Evolutionary conservation across 371 early-diverging fungal genomes (phyloP), one percentile per base, ranked within the genome.

Genomic region (Nosema muscidifuracis): DNA sequence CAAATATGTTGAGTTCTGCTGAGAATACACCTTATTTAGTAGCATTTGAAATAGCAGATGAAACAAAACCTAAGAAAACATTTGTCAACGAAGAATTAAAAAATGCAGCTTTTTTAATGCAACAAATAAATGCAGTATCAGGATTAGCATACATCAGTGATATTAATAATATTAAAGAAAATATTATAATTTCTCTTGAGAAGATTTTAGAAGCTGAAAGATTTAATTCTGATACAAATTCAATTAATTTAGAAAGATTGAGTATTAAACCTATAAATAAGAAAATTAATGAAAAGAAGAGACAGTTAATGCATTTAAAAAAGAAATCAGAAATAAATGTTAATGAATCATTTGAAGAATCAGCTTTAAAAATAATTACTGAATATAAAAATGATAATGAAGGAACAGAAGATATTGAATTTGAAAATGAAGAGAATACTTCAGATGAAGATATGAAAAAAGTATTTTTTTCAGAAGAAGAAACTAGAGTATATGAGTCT

Each of bases 1-100:
- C 91, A 4, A 92, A 91, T 0, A 90, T 92, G 2, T 82, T 98
- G 63, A 95, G 95, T 82, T 94, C 95, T 62, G 97, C 97, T 2
- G 95, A 95, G 79, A 83, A 93, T 61, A 93, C 82, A 15, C 80
- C 85, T 2, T 85, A 72, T 73, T 50, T 83, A 28, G 71, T 83
- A 30, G 71, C 81, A n/a, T 72, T 76, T 43, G 84, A 85, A 60
- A 43, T 66, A 20, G 30, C 77, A 7, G 63, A 70, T 6, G 67
- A 75, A 53, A 38, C 24, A 31, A 33, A n/a, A 13, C 20, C n/a
- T 12, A 38, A 40, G 20, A 47, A 56, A 24, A 33, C 20, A 18
- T 18, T 51, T 34, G 64, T 31, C 30, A 33, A 36, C 16, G 30
- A 50, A 42, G 64, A 47, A 0, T 42, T 26, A 16, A 50, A 63